Evolutionary conservation across 495 filamentous ascomycete species (phyloP).

Genomic region (Usnea hakonensis): DNA sequence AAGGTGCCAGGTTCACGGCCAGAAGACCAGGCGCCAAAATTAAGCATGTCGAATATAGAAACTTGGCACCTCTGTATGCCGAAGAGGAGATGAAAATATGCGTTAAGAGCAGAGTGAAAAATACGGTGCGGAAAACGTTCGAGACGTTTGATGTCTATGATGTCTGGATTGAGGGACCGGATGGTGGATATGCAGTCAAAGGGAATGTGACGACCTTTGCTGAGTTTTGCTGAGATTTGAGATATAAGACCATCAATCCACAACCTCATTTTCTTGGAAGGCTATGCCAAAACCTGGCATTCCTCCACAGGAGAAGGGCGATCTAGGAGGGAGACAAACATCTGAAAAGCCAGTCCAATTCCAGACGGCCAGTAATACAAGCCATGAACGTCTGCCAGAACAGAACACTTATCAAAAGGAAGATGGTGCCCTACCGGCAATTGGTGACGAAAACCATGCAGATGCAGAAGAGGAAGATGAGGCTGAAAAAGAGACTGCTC

Average conservation of each 20-base stretch:
- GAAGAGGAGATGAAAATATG: constrained; percentile 58
- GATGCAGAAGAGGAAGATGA: neutral
- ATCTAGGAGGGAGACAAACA: neutral
- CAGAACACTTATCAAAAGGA: neutral
- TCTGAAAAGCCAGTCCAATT: neutral
- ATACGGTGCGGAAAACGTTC: neutral
- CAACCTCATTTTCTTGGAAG: neutral
- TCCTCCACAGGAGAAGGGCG: neutral
- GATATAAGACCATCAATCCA: neutral
- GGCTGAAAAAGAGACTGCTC: neutral
- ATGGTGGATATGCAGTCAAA: constrained; percentile 56
- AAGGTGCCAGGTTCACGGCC: neutral
- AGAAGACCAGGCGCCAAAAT: constrained; percentile 25
- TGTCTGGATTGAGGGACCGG: constrained; percentile 58
- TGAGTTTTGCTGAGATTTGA: neutral
- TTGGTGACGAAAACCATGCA: neutral
- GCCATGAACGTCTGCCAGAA: neutral
- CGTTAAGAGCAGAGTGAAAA: constrained; percentile 28
- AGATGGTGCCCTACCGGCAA: no score
- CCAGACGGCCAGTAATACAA: neutral
- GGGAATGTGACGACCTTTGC: constrained; percentile 35
- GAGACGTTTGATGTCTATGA: constrained; percentile 51
- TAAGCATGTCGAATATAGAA: constrained; percentile 61
- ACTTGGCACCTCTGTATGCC: constrained; percentile 73
- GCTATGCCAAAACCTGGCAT: neutral